A percentile compares a stretch with the other conserved stretches of the same genome.
phyloP scores from a whole-genome alignment of 768 basidiomycete genomes.

The Boletales sp. region DNA sequence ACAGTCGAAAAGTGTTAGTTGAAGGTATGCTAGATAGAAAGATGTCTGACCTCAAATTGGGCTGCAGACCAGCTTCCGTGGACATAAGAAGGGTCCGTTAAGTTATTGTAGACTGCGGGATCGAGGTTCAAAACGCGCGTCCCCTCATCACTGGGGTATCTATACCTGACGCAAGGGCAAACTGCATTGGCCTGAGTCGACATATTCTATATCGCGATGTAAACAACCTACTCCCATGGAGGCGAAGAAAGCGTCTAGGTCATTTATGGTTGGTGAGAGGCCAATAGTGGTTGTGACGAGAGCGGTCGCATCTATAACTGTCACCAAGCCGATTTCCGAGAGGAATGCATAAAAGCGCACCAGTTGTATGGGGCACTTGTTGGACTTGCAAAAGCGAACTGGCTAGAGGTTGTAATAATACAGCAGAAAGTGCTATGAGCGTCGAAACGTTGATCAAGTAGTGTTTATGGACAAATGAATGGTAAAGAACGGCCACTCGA shows the following conservation, averaged over 20 bases:
- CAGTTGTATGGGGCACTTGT: slow-evolving; percentile 16
- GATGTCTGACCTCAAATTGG: slow-evolving; percentile 42
- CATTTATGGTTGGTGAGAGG: slow-evolving; percentile 40
- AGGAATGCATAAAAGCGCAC: slow-evolving; percentile 10
- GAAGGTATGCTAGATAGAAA: background rate
- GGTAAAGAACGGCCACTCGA: slow-evolving; percentile 39
- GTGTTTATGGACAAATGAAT: slow-evolving; percentile 50
- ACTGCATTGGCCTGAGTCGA: slow-evolving; percentile 28
- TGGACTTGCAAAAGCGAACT: slow-evolving; percentile 30
- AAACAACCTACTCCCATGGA: slow-evolving; percentile 49
- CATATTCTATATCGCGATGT: background rate
- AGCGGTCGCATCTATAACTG: slow-evolving; percentile 33
- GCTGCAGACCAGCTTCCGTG: slow-evolving; percentile 49
- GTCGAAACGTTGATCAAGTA: slow-evolving; percentile 52
- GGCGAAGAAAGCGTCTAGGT: slow-evolving; percentile 53
- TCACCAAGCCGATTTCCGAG: slow-evolving; percentile 1
- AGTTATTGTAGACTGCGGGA: slow-evolving; percentile 29
- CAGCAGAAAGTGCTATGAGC: slow-evolving; percentile 41
- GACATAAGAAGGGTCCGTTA: slow-evolving; percentile 60
- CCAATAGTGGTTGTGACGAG: slow-evolving; percentile 41
- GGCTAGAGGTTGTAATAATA: slow-evolving; percentile 58
- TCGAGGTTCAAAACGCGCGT: background rate
- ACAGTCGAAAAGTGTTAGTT: background rate
- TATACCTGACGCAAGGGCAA: slow-evolving; percentile 27
- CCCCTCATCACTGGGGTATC: background rate